Base-by-base conservation (phyloP, 1,284 basidiomycete species). In the Leccinum pachyderme region DNA sequence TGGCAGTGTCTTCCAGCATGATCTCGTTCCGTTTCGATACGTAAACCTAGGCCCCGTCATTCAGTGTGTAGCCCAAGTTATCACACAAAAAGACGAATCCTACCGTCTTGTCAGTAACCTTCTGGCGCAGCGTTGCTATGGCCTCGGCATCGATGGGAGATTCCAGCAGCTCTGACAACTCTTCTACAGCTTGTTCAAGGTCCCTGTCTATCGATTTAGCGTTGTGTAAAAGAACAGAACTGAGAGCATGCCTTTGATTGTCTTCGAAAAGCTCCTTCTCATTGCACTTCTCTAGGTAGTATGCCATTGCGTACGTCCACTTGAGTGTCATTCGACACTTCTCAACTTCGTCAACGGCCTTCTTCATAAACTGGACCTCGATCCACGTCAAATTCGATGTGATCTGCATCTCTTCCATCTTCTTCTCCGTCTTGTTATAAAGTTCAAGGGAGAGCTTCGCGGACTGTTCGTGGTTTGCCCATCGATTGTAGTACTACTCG, bases 221-320 rank as follows among this genome's bases (percentile, higher is more conserved):
- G 7, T 2, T n/a, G 25, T 9, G n/a, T 15, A 7, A 11, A n/a
- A 22, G 13, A 8, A 12, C 22, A 47, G 13, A 22, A 43, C n/a
- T 29, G 6, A 18, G 33, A 47, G 60, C 76, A 29, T 59, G 87
- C 88, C 91, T 82, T 75, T 99, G 96, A 68, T 98, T 98, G 74
- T 98, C 95, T 73, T 98, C 96, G 64, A 96, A 99, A 47, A 99
- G 76, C 68, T 95, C 92, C 70, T 98, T 98, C 81, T 92, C 82
- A 71, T 98, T 98, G 62, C 93, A 87, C 68, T 84, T 86, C 55
- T 85, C 82, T 32, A 91, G 79, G 63, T 98, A 99, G 77, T 95
- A 99, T 12, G 95, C 96, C 95, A 99, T 98, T n/a, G 93, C 91
- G 69, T 99, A 99, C 15, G 95, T 98, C 96, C 97, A 99, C 75